Evolutionary conservation across 169 alveolate species (phyloP).

Genomic region (Eimeria praecox): DNA sequence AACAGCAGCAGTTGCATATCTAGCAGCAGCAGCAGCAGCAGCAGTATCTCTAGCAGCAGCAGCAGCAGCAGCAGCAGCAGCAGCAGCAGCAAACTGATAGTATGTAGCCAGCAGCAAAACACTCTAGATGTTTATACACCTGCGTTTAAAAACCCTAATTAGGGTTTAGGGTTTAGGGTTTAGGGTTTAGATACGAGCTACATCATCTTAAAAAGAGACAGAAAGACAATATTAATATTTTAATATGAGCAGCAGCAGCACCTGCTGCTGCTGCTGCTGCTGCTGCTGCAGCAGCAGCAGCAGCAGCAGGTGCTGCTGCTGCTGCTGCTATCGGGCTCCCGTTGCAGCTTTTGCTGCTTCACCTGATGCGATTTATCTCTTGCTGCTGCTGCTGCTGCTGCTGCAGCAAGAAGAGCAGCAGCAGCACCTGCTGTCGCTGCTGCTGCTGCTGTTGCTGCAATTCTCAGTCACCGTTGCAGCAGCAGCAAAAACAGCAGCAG

Average conservation of each 20-base stretch:
- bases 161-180: constrained; percentile 44
- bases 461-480: background rate
- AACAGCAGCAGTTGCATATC: background rate
- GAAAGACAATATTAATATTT: background rate
- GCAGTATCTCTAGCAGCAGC: constrained; percentile 16
- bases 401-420: background rate
- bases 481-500: background rate
- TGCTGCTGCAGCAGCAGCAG: constrained; percentile 9
- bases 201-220: background rate
- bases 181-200: background rate
- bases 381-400: constrained; percentile 16
- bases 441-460: background rate
- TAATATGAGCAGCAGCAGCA: constrained; percentile 21
- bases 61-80: constrained; percentile 53
- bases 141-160: background rate
- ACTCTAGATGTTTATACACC: background rate
- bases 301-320: constrained; percentile 28
- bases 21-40: constrained; percentile 17
- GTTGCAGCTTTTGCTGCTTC: background rate
- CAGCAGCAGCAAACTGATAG: constrained; percentile 1
- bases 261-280: constrained; percentile 33
- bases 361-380: background rate
- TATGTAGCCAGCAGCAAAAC: background rate
- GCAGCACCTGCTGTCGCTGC: background rate
- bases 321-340: background rate